Base-by-base conservation (phyloP, 2,329 filamentous ascomycete genomes). In the Rutstroemia sp. region DNA sequence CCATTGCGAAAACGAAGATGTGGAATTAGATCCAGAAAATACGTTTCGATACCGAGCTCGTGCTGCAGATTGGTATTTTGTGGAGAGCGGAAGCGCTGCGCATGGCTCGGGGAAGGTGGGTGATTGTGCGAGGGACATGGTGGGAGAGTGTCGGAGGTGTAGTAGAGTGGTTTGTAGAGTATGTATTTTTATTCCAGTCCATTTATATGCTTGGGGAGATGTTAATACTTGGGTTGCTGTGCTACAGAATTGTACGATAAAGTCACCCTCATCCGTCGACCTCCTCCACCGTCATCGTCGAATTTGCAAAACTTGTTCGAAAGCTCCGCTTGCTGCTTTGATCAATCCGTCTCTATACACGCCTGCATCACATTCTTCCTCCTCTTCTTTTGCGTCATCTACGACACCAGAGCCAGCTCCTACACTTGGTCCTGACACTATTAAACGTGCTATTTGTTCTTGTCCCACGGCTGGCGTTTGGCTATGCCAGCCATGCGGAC, bases 401-500 rank as follows among this genome's bases (percentile, higher is more conserved):
- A 8, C 16, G 14, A n/a, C 61, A 57, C 78, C 70, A 65, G 92
- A 79, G 76, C 81, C 70, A 60, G 61, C 57, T 78, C 70, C 65
- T 92, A 79, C 76, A 81, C 70, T 61, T 14, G 58, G 53, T 62
- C 71, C 73, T 39, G 72, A 73, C 27, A 69, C 67, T 0, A 48
- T 68, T 23, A 59, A 63, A 39, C 57, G 52, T 12, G 57, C 63
- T 39, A 55, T 67, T 23, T 69, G 68, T 54, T 63, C 50, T 8
- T 70, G 68, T 55, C 61, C 76, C 70, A 19, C 75, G 73, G 49
- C 80, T 9, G 79, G 80, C 4, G 83, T 95, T 48, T 96, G 89
- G 88, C 82, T 96, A 25, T 97, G 92, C 71, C 83, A 88, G 61
- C 84, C 87, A 1, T 96, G 92, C 64, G 90, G 91, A 1, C 82